A percentile compares a stretch with the other conserved stretches of the same genome.
phyloP scores from a whole-genome alignment of 495 filamentous ascomycete species.

The Penicillium cosmopolitanum region DNA sequence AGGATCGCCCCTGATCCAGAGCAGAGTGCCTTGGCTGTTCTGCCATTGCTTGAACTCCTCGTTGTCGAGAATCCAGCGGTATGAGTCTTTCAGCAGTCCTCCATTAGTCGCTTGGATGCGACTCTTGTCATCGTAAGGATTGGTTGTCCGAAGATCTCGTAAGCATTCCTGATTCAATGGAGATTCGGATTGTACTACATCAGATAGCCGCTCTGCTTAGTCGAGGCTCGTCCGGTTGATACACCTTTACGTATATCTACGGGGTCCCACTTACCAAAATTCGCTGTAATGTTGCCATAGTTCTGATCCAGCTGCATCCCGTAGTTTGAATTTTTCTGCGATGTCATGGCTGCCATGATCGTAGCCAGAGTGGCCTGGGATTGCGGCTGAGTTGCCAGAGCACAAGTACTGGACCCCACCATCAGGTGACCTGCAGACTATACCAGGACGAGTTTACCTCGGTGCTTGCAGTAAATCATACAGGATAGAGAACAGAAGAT shows the following conservation, averaged over 20 bases:
- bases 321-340: not conserved
- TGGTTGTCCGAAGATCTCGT: constrained; percentile 24
- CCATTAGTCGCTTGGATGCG: constrained; percentile 28
- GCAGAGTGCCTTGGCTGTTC: constrained; percentile 6
- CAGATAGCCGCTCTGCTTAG: not conserved
- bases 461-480: too few relatives aligned
- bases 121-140: constrained; percentile 44
- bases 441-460: too few relatives aligned
- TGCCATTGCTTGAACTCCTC: constrained; percentile 33
- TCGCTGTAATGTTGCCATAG: not conserved
- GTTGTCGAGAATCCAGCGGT: constrained; percentile 46
- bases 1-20: constrained; percentile 35
- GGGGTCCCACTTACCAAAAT: not conserved
- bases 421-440: constrained; percentile 1
- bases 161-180: constrained; percentile 8
- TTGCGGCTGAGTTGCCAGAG: too few relatives aligned
- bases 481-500: too few relatives aligned
- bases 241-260: too few relatives aligned
- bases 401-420: not conserved
- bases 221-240: too few relatives aligned
- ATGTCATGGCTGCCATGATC: too few relatives aligned
- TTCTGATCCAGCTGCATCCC: not conserved
- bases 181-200: constrained; percentile 12
- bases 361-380: too few relatives aligned
- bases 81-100: constrained; percentile 42